A percentile compares a stretch with the other conserved stretches of the same genome.
phyloP scores from a whole-genome alignment of 129 eudicot genomes.

The Artemisia tridentata region DNA sequence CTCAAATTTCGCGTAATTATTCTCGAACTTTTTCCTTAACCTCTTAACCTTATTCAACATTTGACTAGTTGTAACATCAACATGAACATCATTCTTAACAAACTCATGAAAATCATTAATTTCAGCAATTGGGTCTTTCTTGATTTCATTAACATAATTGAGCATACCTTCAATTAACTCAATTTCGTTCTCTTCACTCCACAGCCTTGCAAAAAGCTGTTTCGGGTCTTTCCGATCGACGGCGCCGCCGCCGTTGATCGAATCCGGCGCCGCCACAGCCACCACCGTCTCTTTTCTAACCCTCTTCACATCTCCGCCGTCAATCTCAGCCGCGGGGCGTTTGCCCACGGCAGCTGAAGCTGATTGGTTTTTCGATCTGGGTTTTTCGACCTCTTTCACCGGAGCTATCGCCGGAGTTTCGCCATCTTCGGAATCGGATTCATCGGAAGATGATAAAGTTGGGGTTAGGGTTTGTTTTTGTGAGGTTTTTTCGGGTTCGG shows the following conservation, averaged over 20 bases:
- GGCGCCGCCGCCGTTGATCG: conserved; percentile 14
- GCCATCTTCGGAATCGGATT: conserved; percentile 6
- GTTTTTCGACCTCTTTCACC: conserved; percentile 13
- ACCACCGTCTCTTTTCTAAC: conserved; percentile 39
- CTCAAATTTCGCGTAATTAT: conserved; percentile 29
- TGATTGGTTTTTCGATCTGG: conserved; percentile 43
- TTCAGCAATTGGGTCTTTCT: conserved; percentile 48
- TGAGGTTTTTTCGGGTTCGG: conserved; percentile 28
- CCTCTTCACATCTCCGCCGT: conserved; percentile 29
- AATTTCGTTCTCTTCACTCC: conserved; percentile 76
- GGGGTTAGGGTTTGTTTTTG: conserved; percentile 13
- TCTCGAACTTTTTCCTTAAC: conserved; percentile 50
- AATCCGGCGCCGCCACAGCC: conserved; percentile 30
- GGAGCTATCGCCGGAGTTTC: too few species aligned
- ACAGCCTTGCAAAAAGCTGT: conserved; percentile 57
- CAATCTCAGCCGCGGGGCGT: conserved; percentile 38
- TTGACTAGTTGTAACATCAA: conserved; percentile 54
- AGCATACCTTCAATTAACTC: conserved; percentile 63
- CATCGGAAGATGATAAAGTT: conserved; percentile 24
- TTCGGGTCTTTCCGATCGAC: conserved; percentile 29
- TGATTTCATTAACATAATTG: conserved; percentile 40
- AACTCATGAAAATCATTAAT: conserved; percentile 50
- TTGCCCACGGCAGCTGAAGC: conserved; percentile 26
- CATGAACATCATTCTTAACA: conserved; percentile 56
- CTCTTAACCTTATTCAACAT: conserved; percentile 49